Evolutionary conservation across 768 basidiomycete species (phyloP), one percentile per base, ranked within the genome.

Genomic region (Pleurotus pulmonarius): DNA sequence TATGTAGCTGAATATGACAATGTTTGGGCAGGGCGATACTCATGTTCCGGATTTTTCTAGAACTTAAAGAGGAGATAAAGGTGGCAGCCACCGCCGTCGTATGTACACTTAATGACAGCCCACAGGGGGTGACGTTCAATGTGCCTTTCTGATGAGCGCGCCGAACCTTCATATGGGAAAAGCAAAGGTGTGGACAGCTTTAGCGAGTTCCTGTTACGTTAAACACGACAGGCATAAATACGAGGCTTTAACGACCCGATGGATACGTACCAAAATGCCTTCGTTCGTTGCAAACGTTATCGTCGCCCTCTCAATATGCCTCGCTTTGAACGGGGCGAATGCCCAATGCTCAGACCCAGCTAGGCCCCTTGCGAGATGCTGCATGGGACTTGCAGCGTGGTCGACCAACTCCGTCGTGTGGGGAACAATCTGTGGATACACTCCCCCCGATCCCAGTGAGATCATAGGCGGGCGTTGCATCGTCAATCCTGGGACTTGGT

Each of bases 351-450:
- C n/a, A 37, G 39, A 53, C 22, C 26, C 48, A 0, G 26, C 48
- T 4, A 39, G 51, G 39, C 51, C 51, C 5, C 22, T 53, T n/a
- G 37, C 39, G 24, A 40, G 24, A 24, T 56, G 55, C 25, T 56
- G 55, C 38, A 13, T 56, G 18, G 45, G 29, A 2, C 37, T 56
- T 16, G 55, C 45, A 6, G 38, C 41, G 26, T 56, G 44, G 34
- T 25, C 20, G 29, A 56, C 45, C 16, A 56, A 56, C 26, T 29
- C 41, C 24, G 3, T 3, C 13, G 55, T 56, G 9, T 56, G 55
- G 55, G 55, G 55, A 13, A 34, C n/a, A 15, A 56, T 56, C 11
- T 56, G 55, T 16, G 55, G 55, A 0, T 56, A 56, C 25, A 47
- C 44, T 9, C 45, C 55, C 8, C 22, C 55, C 22, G 20, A 34